Percentiles rank a stretch among this genome's conserved stretches.
Evolutionary conservation across 1,284 basidiomycete genomes (phyloP).

Genomic region (Irpex sp.): DNA sequence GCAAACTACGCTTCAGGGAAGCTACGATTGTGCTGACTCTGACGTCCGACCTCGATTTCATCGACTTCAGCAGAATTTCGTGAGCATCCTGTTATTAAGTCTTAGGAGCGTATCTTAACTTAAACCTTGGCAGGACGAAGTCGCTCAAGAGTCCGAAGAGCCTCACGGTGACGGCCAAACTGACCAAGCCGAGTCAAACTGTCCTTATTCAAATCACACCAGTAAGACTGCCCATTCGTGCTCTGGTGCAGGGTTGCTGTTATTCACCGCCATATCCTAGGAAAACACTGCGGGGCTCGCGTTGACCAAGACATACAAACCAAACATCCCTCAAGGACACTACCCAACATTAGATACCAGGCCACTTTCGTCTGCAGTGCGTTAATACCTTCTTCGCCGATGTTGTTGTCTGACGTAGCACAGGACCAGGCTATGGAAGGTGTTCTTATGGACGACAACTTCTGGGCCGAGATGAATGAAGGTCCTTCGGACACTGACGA

Average conservation of each 20-base stretch:
- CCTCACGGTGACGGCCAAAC: slow-evolving; percentile 52
- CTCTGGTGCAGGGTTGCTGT: background rate
- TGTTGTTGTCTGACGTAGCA: background rate
- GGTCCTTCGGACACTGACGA: slow-evolving; percentile 29
- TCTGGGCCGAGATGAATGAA: slow-evolving; percentile 54
- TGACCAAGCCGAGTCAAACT: slow-evolving; percentile 74
- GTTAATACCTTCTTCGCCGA: background rate
- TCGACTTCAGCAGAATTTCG: slow-evolving; percentile 78
- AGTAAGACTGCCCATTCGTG: slow-evolving; percentile 34
- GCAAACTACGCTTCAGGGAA: slow-evolving; percentile 41
- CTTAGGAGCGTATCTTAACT: too few species aligned
- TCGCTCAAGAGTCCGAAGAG: slow-evolving; percentile 51
- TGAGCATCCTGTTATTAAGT: slow-evolving; percentile 32
- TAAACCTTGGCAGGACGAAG: slow-evolving; percentile 38
- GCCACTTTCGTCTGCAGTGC: slow-evolving; percentile 56
- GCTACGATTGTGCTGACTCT: slow-evolving; percentile 70
- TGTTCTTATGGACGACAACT: slow-evolving; percentile 60
- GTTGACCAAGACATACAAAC: slow-evolving; percentile 50
- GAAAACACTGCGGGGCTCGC: slow-evolving; percentile 66
- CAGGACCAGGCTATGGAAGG: slow-evolving; percentile 64
- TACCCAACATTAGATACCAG: slow-evolving; percentile 70
- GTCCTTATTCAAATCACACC: slow-evolving; percentile 61
- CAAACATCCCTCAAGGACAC: slow-evolving; percentile 45
- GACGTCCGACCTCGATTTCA: slow-evolving; percentile 66
- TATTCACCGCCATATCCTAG: slow-evolving; percentile 32